Conservation (phyloP, 495 filamentous ascomycete species). For the Geopyxis carbonaria region DNA sequence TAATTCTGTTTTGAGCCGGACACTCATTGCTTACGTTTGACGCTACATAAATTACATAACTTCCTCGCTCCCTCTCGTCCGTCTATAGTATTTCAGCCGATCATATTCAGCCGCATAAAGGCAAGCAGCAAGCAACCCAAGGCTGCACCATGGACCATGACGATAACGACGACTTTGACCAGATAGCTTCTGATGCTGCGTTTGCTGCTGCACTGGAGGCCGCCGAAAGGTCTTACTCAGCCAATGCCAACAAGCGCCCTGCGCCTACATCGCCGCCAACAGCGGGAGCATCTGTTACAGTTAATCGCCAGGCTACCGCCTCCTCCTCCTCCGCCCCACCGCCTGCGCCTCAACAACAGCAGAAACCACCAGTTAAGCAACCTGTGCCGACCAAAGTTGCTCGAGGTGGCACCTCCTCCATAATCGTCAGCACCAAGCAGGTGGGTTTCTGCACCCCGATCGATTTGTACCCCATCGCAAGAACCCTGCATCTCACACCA, state of each 20-base stretch:
- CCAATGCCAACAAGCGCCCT: background rate
- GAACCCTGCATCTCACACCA: too few relatives aligned
- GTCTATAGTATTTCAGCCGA: slow-evolving; percentile 12
- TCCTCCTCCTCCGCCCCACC: slow-evolving; percentile 12
- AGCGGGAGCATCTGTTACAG: background rate
- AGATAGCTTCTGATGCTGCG: slow-evolving; percentile 22
- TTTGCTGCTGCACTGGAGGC: slow-evolving; percentile 27
- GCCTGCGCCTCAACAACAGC: slow-evolving; percentile 5
- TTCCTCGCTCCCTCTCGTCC: slow-evolving; percentile 4
- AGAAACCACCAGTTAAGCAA: slow-evolving; percentile 38
- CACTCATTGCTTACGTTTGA: too few relatives aligned
- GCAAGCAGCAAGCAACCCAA: background rate
- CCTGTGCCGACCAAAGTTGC: slow-evolving; percentile 51
- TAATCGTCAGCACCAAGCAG: slow-evolving; percentile 47
- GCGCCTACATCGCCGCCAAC: background rate
- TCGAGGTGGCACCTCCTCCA: slow-evolving; percentile 39
- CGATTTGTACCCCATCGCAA: too few relatives aligned
- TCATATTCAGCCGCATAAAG: too few relatives aligned
- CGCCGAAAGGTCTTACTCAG: slow-evolving; percentile 18
- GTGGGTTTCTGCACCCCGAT: slow-evolving; percentile 5
- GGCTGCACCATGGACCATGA: slow-evolving; percentile 19
- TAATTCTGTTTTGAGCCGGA: too few relatives aligned
- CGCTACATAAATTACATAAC: too few relatives aligned
- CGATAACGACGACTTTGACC: slow-evolving; percentile 31
- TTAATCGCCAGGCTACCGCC: slow-evolving; percentile 10